Evolutionary conservation across 2,329 filamentous ascomycete species (phyloP), one percentile per base, ranked within the genome.

Genomic region (Aspergillus neotritici): DNA sequence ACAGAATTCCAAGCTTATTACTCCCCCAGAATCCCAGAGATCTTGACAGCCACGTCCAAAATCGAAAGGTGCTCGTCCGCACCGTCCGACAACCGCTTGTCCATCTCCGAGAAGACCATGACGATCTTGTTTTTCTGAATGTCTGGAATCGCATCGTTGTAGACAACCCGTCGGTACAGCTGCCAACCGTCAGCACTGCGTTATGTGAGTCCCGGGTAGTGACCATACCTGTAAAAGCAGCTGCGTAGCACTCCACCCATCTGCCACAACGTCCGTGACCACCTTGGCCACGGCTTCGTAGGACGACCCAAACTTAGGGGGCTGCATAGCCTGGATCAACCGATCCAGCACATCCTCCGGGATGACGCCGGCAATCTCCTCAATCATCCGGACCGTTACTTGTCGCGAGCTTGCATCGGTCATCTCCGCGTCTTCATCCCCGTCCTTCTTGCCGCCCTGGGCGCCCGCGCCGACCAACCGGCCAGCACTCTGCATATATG

Each of bases 321-420:
- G 87, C 54, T 86, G 84, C 71, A 97, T 86, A 13, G 88, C 85
- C 47, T 80, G 70, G 10, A 87, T 72, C 12, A 98, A 74, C 7
- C 66, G 68, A 43, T 85, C 77, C 38, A 98, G 80, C 1, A 88
- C 87, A 9, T 64, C 56, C 11, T 83, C 77, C 0, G 94, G 93
- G 53, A 99, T 90, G 2, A 97, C 88, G 43, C 94, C 93, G 1
- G 93, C 91, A 62, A 98, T 98, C 57, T 98, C 93, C 62, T 97
- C 87, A 36, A 98, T 80, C 40, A 81, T 87, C 55, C 80, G 80
- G 31, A 90, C 77, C 0, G 89, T 91, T 36, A 97, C 80, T 10
- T 72, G 51, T 32, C 59, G 56, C 6, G 56, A 52, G 37, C 73
- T 68, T 8, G 72, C 76, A 54, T 79, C 77, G 2, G 61, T 79